Base-by-base conservation (phyloP, 352 stramenopile species). In the Globisporangium radiosum region DNA sequence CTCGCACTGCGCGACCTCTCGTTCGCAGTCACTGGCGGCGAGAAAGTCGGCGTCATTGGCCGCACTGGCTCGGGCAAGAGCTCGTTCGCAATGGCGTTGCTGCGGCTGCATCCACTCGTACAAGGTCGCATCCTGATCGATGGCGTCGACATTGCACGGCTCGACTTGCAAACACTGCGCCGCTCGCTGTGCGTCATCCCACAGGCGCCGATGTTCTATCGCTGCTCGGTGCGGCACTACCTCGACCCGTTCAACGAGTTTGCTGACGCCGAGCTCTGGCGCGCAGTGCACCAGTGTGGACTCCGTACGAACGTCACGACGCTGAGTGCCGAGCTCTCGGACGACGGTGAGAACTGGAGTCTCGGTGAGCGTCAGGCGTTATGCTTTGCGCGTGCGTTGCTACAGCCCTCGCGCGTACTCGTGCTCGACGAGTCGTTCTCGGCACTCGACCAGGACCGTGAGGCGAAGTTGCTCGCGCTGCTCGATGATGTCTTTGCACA, bases 331-430 rank as follows among this genome's bases (percentile, higher is more conserved):
- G 84, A 58, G 44, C 36, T 64, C 33, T 44, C 44, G 4, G 59
- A 59, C 8, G 58, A 81, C 37, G 95, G 95, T 10, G 70, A 63
- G 11, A 98, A 98, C 64, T 96, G 94, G 47, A 86, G 63, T 57
- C 76, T 95, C 42, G 95, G 95, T 7, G 85, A 98, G 67, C 64
- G 90, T 1, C 92, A 98, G 69, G 68, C 98, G 17, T 60, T 98
- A 3, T 95, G 83, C 55, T 65, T 98, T 50, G 92, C 82, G 38
- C 69, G 93, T 48, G 91, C 90, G 7, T 69, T 98, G 42, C 66
- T 98, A 5, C 68, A 69, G 10, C 78, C 95, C 33, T 84, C 85
- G 3, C 92, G 91, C 13, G 73, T 98, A 25, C 56, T 97, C 15
- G 55, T 97, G 0, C 61, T 97, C 25, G 91, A 97, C 65, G 92